Percentiles rank a stretch among this genome's conserved stretches.
These are phyloP conservation scores for Huntiella savannae DNA, from an alignment of 2,329 filamentous ascomycete genomes.

Conservation along the genomic window DNA sequence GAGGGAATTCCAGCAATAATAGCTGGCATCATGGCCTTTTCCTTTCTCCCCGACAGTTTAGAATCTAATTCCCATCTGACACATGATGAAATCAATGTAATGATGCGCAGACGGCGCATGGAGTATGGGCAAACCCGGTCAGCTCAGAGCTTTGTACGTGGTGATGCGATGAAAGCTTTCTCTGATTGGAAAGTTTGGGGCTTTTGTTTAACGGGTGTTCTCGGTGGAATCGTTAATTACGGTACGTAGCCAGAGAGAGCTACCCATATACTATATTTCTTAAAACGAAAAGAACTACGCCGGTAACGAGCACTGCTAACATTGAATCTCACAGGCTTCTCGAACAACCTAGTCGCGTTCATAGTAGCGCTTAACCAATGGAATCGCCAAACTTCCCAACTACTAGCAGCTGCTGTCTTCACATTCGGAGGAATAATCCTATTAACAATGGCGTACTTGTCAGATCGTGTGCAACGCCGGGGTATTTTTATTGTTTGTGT, in stretches of 20 bases:
- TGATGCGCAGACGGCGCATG: background rate
- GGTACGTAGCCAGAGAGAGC: background rate
- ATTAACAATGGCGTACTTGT: background rate
- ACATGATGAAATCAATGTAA: background rate
- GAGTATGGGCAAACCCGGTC: constrained; percentile 1
- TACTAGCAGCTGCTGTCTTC: background rate
- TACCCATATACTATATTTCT: background rate
- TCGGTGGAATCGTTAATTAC: background rate
- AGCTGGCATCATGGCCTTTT: background rate
- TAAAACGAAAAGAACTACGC: too few species aligned
- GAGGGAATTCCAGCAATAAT: background rate
- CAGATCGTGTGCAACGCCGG: background rate
- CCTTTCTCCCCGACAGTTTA: background rate
- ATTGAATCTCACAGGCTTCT: background rate
- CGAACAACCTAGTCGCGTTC: background rate
- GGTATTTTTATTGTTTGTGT: background rate
- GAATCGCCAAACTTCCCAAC: background rate
- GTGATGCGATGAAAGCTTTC: background rate
- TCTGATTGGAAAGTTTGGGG: constrained; percentile 3
- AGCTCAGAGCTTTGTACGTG: background rate
- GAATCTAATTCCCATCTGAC: background rate
- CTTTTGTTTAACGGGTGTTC: background rate
- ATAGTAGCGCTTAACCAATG: background rate
- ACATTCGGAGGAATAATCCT: background rate
- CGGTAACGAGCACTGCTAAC: too few species aligned